Percentiles rank a stretch among this genome's conserved stretches.
phyloP scores from a whole-genome alignment of 1,284 basidiomycete genomes.

The Agaricales sp. region DNA sequence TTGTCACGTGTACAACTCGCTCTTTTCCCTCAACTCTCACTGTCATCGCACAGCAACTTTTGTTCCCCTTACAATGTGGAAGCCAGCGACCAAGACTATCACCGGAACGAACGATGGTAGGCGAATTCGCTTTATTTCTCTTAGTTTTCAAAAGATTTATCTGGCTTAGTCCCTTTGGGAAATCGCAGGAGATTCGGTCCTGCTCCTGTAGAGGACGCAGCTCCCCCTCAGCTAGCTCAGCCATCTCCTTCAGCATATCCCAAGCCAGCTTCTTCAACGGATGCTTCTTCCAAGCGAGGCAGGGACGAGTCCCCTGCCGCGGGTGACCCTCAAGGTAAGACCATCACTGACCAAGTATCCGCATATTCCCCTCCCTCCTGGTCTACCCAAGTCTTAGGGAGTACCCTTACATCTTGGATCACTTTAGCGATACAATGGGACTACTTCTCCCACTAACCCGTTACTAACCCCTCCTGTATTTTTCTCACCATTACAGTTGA shows the following conservation, averaged over 20 bases:
- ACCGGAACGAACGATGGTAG: conserved; percentile 77
- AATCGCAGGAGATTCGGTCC: conserved; percentile 84
- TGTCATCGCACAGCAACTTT: no score
- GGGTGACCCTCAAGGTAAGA: conserved; percentile 51
- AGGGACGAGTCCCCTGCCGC: conserved; percentile 46
- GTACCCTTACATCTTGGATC: no score
- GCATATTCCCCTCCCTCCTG: conserved; percentile 11
- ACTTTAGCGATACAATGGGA: no score
- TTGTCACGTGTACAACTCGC: no score
- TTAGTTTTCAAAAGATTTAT: conserved; percentile 15
- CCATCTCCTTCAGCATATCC: conserved; percentile 78
- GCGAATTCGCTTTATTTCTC: no score
- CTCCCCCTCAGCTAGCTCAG: conserved; percentile 74
- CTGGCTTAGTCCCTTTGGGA: conserved; percentile 67
- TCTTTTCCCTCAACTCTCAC: no score
- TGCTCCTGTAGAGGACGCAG: conserved; percentile 63
- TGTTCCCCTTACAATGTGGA: conserved; percentile 78
- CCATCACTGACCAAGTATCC: conserved; percentile 14
- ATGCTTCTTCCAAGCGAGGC: conserved; percentile 42
- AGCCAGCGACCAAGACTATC: conserved; percentile 75
- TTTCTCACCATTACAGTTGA: conserved; percentile 47
- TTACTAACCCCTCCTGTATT: conserved; percentile 46
- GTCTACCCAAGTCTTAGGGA: no score
- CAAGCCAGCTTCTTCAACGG: conserved; percentile 43
- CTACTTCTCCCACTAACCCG: no score